A percentile compares a stretch with the other conserved stretches of the same genome.
These are phyloP conservation scores for Fusarium oxysporum DNA, from an alignment of 2,329 filamentous ascomycete genomes.

Conservation along the genomic window DNA sequence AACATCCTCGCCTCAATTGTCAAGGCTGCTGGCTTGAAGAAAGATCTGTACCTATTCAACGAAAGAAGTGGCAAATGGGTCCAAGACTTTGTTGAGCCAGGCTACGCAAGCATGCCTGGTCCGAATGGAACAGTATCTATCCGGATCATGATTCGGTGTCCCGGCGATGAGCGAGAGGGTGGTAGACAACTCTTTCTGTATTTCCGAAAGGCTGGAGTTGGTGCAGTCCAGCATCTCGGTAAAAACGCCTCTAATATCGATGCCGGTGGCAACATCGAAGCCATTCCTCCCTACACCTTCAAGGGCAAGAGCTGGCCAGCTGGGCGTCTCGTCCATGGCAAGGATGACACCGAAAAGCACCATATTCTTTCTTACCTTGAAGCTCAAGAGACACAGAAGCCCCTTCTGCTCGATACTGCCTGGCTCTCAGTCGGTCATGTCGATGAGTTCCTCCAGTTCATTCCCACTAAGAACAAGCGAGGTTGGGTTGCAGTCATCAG, in stretches of 20 bases:
- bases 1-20: neutral
- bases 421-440: slow-evolving; percentile 44
- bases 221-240: slow-evolving; percentile 43
- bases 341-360: neutral
- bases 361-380: slow-evolving; percentile 44
- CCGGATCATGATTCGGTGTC: slow-evolving; percentile 47
- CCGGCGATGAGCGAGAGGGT: slow-evolving; percentile 42
- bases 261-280: slow-evolving; percentile 48
- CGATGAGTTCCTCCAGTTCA: slow-evolving; percentile 45
- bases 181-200: slow-evolving; percentile 48
- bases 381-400: slow-evolving; percentile 50
- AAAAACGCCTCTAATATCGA: fast-evolving
- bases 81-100: slow-evolving; percentile 55
- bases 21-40: neutral
- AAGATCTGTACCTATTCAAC: slow-evolving; percentile 13
- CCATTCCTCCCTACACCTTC: slow-evolving; percentile 2
- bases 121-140: slow-evolving; percentile 47
- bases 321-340: neutral
- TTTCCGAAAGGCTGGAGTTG: slow-evolving; percentile 40
- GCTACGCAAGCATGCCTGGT: slow-evolving; percentile 53
- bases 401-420: slow-evolving; percentile 46
- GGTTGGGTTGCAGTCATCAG: slow-evolving; percentile 38
- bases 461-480: slow-evolving; percentile 35
- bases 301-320: neutral
- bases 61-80: slow-evolving; percentile 49